A percentile compares a stretch with the other conserved stretches of the same genome.
phyloP scores from a whole-genome alignment of 2,329 filamentous ascomycete genomes.

The Colletotrichum spinosum region DNA sequence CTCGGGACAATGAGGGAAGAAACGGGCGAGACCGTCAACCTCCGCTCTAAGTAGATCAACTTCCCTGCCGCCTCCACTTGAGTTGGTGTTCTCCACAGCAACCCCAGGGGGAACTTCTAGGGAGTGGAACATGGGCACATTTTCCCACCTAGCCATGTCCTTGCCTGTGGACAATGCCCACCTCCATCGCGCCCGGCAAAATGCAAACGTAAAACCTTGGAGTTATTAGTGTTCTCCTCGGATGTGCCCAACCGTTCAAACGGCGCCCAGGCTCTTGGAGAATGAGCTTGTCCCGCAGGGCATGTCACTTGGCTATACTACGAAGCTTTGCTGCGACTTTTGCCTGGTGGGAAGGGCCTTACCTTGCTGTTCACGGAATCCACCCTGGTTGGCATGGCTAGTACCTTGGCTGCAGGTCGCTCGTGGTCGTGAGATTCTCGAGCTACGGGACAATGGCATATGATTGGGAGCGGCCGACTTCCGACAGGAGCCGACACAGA shows the following conservation, averaged over 20 bases:
- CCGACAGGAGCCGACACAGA: constrained; percentile 24
- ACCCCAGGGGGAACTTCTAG: constrained; percentile 30
- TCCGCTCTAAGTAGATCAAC: constrained; percentile 17
- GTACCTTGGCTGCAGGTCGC: constrained; percentile 26
- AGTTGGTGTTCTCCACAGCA: constrained; percentile 21
- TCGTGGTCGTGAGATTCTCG: constrained; percentile 17
- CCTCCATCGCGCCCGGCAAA: constrained; percentile 31
- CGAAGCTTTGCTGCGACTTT: constrained; percentile 35
- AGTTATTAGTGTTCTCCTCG: constrained; percentile 3
- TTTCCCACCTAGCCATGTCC: constrained; percentile 25
- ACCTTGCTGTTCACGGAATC: constrained; percentile 21
- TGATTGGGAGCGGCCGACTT: constrained; percentile 23
- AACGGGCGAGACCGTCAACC: constrained; percentile 29
- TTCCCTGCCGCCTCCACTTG: constrained; percentile 27
- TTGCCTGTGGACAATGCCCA: constrained; percentile 31
- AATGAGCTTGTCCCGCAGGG: constrained; percentile 9
- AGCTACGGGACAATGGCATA: constrained; percentile 15
- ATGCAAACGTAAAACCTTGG: constrained; percentile 22
- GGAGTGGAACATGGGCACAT: constrained; percentile 23
- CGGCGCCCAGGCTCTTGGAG: constrained; percentile 18
- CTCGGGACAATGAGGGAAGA: constrained; percentile 2
- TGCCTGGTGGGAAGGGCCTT: constrained; percentile 29
- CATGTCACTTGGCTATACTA: constrained; percentile 10
- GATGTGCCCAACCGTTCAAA: constrained; percentile 24
- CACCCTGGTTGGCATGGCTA: constrained; percentile 12